A percentile compares a stretch with the other conserved stretches of the same genome.
Evolutionary conservation across 2,329 filamentous ascomycete species (phyloP).

Genomic region (Rhinocladiella mackenziei): DNA sequence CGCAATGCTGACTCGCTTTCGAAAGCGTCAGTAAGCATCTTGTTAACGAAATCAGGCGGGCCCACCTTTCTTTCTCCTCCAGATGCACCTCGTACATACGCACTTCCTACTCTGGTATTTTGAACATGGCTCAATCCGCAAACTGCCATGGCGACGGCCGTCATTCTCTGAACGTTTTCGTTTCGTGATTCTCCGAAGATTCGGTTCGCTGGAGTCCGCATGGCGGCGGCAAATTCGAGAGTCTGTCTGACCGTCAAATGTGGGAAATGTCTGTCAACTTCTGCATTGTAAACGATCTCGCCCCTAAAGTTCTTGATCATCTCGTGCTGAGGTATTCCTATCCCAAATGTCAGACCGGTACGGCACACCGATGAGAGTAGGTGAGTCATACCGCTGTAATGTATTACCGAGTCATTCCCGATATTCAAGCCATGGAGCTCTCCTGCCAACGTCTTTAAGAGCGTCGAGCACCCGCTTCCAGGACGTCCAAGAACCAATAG

Average conservation of each 20-base stretch:
- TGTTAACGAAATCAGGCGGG: too few relatives aligned
- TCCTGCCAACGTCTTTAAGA: slow-evolving; percentile 77
- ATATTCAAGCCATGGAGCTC: slow-evolving; percentile 62
- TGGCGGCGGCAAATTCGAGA: slow-evolving; percentile 51
- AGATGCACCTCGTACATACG: slow-evolving; percentile 62
- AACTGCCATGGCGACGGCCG: slow-evolving; percentile 57
- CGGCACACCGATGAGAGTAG: too few relatives aligned
- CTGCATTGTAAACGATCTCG: slow-evolving; percentile 55
- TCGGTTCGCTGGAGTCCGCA: slow-evolving; percentile 5
- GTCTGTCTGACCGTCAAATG: slow-evolving; percentile 51
- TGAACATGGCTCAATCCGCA: slow-evolving; percentile 56
- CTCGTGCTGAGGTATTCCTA: slow-evolving; percentile 56
- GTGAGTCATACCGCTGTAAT: slow-evolving; percentile 61
- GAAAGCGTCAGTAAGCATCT: too few relatives aligned
- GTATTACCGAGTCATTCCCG: slow-evolving; percentile 36
- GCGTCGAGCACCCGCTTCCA: slow-evolving; percentile 68
- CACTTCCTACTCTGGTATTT: slow-evolving; percentile 65
- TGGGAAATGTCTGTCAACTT: slow-evolving; percentile 52
- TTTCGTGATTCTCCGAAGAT: slow-evolving; percentile 8
- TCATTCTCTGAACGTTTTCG: slow-evolving; percentile 6
- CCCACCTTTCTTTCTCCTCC: slow-evolving; percentile 63
- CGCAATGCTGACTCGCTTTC: slow-evolving; percentile 62
- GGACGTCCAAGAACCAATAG: slow-evolving; percentile 64
- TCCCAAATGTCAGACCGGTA: slow-evolving; percentile 67
- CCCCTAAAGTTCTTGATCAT: slow-evolving; percentile 32